Evolutionary conservation across 2,329 filamentous ascomycete species (phyloP).

Genomic region (Aspergillus aculeatinus): DNA sequence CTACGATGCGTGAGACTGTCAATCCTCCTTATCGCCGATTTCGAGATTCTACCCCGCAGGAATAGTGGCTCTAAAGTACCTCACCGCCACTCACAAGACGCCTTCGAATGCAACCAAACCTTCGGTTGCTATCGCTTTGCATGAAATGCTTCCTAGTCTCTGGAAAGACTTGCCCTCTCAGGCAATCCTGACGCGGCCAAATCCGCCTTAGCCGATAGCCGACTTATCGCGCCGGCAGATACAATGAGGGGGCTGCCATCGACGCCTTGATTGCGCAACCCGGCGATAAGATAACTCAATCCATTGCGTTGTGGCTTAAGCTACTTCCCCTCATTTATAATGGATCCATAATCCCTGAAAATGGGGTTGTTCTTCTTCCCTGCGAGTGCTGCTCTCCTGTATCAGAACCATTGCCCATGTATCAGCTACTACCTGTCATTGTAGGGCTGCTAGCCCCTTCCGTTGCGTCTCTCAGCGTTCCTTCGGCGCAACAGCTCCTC

Average conservation of each 20-base stretch:
- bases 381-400: neutral
- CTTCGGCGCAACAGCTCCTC: constrained; percentile 26
- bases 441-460: constrained; percentile 13
- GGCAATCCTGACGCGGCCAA: constrained; percentile 2
- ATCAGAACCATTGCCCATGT: neutral
- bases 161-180: constrained; percentile 2
- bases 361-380: neutral
- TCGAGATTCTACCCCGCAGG: neutral
- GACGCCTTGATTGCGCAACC: constrained; percentile 5
- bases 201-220: neutral
- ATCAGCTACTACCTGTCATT: constrained; percentile 2
- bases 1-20: neutral
- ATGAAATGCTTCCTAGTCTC: neutral
- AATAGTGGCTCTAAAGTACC: neutral
- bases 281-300: constrained; percentile 7
- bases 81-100: neutral
- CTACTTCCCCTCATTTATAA: constrained; percentile 3
- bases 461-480: constrained; percentile 24
- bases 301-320: neutral
- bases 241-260: neutral
- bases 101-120: neutral
- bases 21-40: neutral
- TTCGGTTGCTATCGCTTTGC: neutral
- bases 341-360: neutral
- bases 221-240: constrained; percentile 2